Percentiles rank a stretch among this genome's conserved stretches.
phyloP scores from a whole-genome alignment of 192 early-diverging fungal genomes.

The Coemansia sp. region DNA sequence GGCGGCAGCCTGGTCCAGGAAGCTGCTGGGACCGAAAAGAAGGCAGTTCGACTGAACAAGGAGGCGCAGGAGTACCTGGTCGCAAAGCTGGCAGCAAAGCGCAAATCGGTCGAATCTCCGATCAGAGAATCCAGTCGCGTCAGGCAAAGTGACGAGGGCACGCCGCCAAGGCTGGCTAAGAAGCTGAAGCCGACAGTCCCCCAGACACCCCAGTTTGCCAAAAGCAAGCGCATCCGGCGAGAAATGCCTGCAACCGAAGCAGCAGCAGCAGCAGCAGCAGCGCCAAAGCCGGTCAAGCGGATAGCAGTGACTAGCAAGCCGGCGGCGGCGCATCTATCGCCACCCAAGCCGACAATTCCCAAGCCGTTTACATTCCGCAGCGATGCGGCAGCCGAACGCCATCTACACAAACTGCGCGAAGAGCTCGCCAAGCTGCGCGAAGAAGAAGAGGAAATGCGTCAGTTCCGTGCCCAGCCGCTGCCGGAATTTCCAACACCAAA shows the following conservation, averaged over 20 bases:
- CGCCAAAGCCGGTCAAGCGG: not conserved
- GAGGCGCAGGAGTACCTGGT: constrained; percentile 15
- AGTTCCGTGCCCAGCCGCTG: constrained; percentile 57
- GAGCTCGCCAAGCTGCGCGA: constrained; percentile 45
- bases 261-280: not conserved
- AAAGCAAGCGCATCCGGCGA: constrained; percentile 31
- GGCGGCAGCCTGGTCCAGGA: not conserved
- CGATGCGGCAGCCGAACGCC: constrained; percentile 55
- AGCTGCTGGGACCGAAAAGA: not conserved
- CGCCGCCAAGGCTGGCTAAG: constrained; percentile 5
- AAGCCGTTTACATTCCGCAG: constrained; percentile 60
- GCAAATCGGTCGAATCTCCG: constrained; percentile 2
- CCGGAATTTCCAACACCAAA: constrained; percentile 53
- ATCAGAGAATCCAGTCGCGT: not conserved
- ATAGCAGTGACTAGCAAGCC: not conserved
- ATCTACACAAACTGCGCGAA: constrained; percentile 55
- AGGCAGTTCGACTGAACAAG: constrained; percentile 8
- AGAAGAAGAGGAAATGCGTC: constrained; percentile 40
- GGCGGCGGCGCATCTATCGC: constrained; percentile 6
- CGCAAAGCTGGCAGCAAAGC: constrained; percentile 22
- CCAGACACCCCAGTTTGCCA: constrained; percentile 46
- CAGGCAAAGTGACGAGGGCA: not conserved
- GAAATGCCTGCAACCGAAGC: constrained; percentile 4
- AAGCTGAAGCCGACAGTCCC: constrained; percentile 31
- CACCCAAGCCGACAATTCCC: constrained; percentile 33